Conservation (phyloP, 2,329 filamentous ascomycete genomes). For the Metarhizium sp. region DNA sequence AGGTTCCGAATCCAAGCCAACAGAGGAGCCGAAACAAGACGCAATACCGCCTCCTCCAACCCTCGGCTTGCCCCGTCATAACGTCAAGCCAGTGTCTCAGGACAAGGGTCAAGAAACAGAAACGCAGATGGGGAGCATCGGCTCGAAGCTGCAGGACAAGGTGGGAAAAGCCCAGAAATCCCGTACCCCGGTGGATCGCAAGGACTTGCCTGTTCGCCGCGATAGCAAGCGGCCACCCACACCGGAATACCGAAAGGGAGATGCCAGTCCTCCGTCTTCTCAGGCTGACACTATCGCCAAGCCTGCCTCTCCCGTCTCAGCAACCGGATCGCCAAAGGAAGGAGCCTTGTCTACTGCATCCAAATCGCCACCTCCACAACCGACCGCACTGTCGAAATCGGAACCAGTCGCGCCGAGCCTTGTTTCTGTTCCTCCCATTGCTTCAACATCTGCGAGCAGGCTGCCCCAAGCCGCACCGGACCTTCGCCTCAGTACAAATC, state of each 20-base stretch:
- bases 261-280: conserved; percentile 24
- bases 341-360: conserved; percentile 4
- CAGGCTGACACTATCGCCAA: conserved; percentile 27
- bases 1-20: neutral
- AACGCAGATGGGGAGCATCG: conserved; percentile 22
- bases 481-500: conserved; percentile 14
- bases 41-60: conserved; percentile 8
- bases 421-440: neutral
- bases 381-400: conserved; percentile 1
- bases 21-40: neutral
- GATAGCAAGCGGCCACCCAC: conserved; percentile 33
- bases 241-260: conserved; percentile 37
- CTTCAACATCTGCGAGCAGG: conserved; percentile 16
- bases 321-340: conserved; percentile 26
- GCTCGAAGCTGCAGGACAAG: conserved; percentile 22
- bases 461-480: conserved; percentile 13
- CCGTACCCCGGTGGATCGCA: conserved; percentile 1
- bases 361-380: conserved; percentile 9
- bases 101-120: conserved; percentile 9
- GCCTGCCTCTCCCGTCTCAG: conserved; percentile 36
- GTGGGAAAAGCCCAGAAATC: conserved; percentile 14
- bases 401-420: neutral
- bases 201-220: conserved; percentile 1
- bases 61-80: conserved; percentile 18
- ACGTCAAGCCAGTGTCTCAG: conserved; percentile 15